phyloP scores from a whole-genome alignment of 805 yeast genomes.

The Blastobotrys muscicola region DNA sequence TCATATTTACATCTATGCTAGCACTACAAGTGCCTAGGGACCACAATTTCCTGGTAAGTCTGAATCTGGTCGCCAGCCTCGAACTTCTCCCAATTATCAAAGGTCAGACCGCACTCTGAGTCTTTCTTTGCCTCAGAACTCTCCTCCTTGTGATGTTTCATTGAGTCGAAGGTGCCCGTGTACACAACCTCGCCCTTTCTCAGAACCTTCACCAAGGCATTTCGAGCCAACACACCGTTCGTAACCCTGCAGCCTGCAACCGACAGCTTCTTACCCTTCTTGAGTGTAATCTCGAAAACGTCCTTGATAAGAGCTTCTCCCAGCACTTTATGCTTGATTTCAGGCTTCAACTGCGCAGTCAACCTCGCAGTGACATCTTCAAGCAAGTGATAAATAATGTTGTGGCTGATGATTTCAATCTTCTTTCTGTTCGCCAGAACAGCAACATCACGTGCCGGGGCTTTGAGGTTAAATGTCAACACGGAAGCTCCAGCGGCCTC shows the following conservation, averaged over 20 bases:
- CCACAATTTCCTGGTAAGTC: constrained; percentile 55
- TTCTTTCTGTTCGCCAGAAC: constrained; percentile 47
- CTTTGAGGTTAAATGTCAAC: constrained; percentile 64
- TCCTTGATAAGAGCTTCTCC: constrained; percentile 65
- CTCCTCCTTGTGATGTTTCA: constrained; percentile 78
- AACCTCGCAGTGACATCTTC: constrained; percentile 70
- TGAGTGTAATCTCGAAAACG: constrained; percentile 57
- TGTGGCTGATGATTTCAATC: constrained; percentile 54
- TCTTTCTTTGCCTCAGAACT: constrained; percentile 72
- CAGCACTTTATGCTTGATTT: constrained; percentile 51
- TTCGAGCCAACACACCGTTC: constrained; percentile 56
- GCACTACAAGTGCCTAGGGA: constrained; percentile 38
- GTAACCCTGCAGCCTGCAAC: constrained; percentile 85
- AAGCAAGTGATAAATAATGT: constrained; percentile 78
- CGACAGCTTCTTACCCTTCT: constrained; percentile 38
- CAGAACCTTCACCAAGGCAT: constrained; percentile 47
- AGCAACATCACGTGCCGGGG: constrained; percentile 54
- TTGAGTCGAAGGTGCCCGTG: constrained; percentile 56
- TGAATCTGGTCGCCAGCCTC: constrained; percentile 69
- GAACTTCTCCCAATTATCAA: constrained; percentile 56
- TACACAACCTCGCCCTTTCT: constrained; percentile 41
- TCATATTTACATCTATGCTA: neutral
- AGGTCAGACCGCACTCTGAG: constrained; percentile 79
- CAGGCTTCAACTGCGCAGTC: constrained; percentile 52
- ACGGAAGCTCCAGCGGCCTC: constrained; percentile 62